These are phyloP conservation scores for Trichoderma harzianum DNA, from an alignment of 2,329 filamentous ascomycete genomes.

Conservation along the genomic window DNA sequence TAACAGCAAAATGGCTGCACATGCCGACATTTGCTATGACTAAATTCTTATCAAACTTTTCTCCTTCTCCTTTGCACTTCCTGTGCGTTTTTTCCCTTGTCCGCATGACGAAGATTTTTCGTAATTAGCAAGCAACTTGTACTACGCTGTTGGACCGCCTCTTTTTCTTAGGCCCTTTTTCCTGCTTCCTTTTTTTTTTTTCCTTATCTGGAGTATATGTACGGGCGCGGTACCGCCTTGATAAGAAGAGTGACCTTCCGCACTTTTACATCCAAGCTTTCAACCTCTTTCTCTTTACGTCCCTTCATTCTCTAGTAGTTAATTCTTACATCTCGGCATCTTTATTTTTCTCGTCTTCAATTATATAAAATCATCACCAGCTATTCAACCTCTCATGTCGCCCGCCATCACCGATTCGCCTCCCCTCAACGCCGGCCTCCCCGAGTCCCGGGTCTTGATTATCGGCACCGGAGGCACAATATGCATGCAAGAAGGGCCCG, in stretches of 20 bases:
- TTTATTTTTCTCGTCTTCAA: neutral
- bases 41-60: constrained; percentile 18
- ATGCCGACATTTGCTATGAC: constrained; percentile 15
- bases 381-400: constrained; percentile 18
- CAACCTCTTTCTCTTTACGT: neutral
- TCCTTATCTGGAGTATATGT: neutral
- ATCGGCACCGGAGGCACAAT: constrained; percentile 90
- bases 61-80: neutral
- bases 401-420: constrained; percentile 8
- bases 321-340: neutral
- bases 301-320: neutral
- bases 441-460: constrained; percentile 79
- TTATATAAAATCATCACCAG: neutral
- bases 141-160: neutral
- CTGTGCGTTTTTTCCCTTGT: neutral
- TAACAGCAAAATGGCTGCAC: neutral
- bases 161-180: constrained; percentile 18
- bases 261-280: neutral
- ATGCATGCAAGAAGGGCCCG: constrained; percentile 80
- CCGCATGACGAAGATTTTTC: neutral
- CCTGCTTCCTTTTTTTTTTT: constrained; percentile 12
- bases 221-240: neutral
- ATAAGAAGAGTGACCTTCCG: neutral
- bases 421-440: constrained; percentile 38
- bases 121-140: neutral